Percentiles rank a stretch among this genome's conserved stretches.
These are phyloP conservation scores for Nicotiana undulata DNA, from an alignment of 257 asterid species.

Conservation along the genomic window DNA sequence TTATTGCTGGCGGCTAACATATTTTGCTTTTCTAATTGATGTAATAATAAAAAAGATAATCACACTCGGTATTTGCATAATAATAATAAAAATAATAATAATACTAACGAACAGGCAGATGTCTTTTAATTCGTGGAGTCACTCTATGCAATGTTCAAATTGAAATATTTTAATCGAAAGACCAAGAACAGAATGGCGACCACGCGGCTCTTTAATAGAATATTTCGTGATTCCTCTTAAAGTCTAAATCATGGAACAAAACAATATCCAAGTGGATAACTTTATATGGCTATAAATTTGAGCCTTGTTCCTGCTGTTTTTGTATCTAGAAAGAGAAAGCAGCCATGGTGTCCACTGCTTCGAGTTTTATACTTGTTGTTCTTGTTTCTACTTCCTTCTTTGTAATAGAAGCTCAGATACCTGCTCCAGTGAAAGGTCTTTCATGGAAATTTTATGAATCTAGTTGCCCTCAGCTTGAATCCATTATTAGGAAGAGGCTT, in stretches of 20 bases:
- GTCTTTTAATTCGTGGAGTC: neutral
- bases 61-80: neutral
- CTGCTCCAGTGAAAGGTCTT: slow-evolving; percentile 38
- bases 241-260: neutral
- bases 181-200: neutral
- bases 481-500: slow-evolving; percentile 37
- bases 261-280: neutral
- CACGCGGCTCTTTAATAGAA: neutral
- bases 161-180: neutral
- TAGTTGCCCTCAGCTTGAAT: slow-evolving; percentile 44
- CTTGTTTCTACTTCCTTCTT: slow-evolving; percentile 10
- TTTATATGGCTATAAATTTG: neutral
- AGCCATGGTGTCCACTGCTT: neutral
- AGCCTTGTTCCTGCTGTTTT: neutral
- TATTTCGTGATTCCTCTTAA: neutral
- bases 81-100: too few species aligned
- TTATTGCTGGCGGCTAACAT: too few species aligned
- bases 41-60: neutral
- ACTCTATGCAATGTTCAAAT: neutral
- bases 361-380: slow-evolving; percentile 1
- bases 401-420: slow-evolving; percentile 25
- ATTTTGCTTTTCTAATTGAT: neutral
- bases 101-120: neutral
- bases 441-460: slow-evolving; percentile 40
- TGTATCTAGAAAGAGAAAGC: neutral